Percentiles rank a stretch among this genome's conserved stretches.
These are phyloP conservation scores for Fusarium verticillioides DNA, from an alignment of 2,329 filamentous ascomycete genomes.

Conservation along the genomic window DNA sequence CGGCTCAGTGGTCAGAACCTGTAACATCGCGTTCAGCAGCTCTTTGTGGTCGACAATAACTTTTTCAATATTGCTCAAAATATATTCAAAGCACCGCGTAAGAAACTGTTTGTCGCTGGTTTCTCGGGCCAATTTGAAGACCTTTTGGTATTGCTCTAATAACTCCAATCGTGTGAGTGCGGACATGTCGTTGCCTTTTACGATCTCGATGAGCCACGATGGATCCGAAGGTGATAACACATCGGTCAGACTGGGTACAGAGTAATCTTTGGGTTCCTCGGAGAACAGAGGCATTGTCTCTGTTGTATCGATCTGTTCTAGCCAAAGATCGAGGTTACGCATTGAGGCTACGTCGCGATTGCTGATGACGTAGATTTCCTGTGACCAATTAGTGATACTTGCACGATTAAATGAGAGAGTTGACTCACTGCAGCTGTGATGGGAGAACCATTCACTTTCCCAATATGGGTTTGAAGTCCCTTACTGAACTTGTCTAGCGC, in stretches of 20 bases:
- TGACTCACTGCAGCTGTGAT: not conserved
- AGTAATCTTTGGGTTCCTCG: not conserved
- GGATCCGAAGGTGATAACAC: not conserved
- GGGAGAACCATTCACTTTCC: not conserved
- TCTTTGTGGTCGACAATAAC: rapidly evolving
- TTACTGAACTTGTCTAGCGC: not conserved
- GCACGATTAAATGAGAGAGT: rapidly evolving
- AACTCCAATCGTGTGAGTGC: not conserved
- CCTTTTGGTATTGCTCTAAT: not conserved
- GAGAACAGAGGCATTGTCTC: not conserved
- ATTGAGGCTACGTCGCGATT: conserved; percentile 5
- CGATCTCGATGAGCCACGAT: not conserved
- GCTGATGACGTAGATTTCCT: conserved; percentile 3
- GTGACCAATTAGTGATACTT: rapidly evolving
- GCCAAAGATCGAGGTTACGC: not conserved
- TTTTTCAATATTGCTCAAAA: not conserved
- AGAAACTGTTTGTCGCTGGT: not conserved
- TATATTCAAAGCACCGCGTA: not conserved
- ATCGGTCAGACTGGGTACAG: not conserved
- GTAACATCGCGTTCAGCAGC: not conserved
- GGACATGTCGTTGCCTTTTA: not conserved
- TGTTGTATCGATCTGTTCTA: not conserved
- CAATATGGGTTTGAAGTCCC: not conserved
- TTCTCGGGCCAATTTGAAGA: not conserved
- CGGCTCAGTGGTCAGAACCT: not conserved